Conservation (phyloP, 1,284 basidiomycete genomes). For the Tranzscheliella williamsii region DNA sequence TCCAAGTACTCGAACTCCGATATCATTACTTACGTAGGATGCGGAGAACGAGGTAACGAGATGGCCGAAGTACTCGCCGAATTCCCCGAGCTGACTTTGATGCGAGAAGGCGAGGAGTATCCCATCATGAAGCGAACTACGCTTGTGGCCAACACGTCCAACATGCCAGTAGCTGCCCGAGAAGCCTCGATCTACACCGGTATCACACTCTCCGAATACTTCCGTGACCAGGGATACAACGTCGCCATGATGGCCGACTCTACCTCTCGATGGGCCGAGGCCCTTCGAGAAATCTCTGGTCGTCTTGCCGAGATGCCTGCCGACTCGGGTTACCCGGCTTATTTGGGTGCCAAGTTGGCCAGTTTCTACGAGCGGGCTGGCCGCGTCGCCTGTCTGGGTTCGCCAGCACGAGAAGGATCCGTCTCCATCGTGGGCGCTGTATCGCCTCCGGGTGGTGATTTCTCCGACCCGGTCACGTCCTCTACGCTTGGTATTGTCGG, state of each 20-base stretch:
- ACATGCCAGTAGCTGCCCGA: conserved; percentile 99
- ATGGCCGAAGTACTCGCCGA: conserved; percentile 98
- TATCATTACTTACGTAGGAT: conserved; percentile 98
- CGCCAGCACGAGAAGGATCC: conserved; percentile 83
- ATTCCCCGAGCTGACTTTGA: conserved; percentile 95
- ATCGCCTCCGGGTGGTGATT: conserved; percentile 97
- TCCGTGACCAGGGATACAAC: conserved; percentile 96
- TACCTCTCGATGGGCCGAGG: conserved; percentile 98
- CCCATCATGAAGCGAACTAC: conserved; percentile 99
- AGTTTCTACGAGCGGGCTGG: conserved; percentile 99
- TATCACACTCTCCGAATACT: conserved; percentile 98
- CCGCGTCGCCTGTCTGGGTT: conserved; percentile 89
- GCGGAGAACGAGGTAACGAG: conserved; percentile 70
- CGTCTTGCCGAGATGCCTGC: conserved; percentile 99
- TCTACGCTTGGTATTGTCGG: conserved; percentile 98
- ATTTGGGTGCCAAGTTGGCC: conserved; percentile 92
- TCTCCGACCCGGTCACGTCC: conserved; percentile 97
- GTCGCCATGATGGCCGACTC: conserved; percentile 99
- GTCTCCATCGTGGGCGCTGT: conserved; percentile 99
- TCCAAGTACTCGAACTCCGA: conserved; percentile 99
- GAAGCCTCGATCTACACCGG: conserved; percentile 99
- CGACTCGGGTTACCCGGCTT: conserved; percentile 93
- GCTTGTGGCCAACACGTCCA: conserved; percentile 97
- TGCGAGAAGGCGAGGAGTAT: conserved; percentile 85
- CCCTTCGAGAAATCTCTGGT: conserved; percentile 97